phyloP scores from a whole-genome alignment of 768 basidiomycete species.

The Tylopilus balloui region DNA sequence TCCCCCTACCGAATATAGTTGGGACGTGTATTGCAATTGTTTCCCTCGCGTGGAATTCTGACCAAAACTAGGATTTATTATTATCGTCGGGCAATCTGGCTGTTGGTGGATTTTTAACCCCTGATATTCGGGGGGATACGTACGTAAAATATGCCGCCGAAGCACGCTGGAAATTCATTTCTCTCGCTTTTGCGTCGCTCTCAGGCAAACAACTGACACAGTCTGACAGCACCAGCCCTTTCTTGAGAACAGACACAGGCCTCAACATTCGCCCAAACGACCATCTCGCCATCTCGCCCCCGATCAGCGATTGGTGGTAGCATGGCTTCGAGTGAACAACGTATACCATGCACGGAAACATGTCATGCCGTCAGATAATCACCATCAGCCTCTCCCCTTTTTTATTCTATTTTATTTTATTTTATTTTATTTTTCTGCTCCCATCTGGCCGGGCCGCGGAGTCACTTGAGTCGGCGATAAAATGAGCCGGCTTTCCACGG shows the following conservation, averaged over 20 bases:
- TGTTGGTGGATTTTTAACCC: conserved; percentile 49
- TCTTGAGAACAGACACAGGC: too few relatives aligned
- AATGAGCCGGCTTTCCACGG: conserved; percentile 26
- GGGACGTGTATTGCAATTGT: conserved; percentile 56
- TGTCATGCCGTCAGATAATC: too few relatives aligned
- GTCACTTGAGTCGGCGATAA: conserved; percentile 32
- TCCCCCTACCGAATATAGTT: conserved; percentile 69
- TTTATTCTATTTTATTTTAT: too few relatives aligned
- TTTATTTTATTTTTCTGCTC: neutral
- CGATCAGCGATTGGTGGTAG: conserved; percentile 31
- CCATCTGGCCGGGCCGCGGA: conserved; percentile 25
- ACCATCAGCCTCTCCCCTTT: too few relatives aligned
- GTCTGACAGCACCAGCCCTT: conserved; percentile 5
- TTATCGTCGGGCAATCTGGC: conserved; percentile 49
- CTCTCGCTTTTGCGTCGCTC: conserved; percentile 24
- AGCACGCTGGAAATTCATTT: conserved; percentile 35
- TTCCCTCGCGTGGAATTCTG: conserved; percentile 61
- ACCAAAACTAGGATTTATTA: conserved; percentile 56
- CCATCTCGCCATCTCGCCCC: neutral
- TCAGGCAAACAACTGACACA: conserved; percentile 24
- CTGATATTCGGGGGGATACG: conserved; percentile 53
- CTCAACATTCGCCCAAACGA: too few relatives aligned
- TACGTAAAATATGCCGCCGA: conserved; percentile 51
- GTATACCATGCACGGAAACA: conserved; percentile 2
- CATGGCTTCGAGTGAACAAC: conserved; percentile 13